Evolutionary conservation across 202 grass and related monocot genomes (phyloP), one percentile per base, ranked within the genome.

Genomic region (Carex arenaria): DNA sequence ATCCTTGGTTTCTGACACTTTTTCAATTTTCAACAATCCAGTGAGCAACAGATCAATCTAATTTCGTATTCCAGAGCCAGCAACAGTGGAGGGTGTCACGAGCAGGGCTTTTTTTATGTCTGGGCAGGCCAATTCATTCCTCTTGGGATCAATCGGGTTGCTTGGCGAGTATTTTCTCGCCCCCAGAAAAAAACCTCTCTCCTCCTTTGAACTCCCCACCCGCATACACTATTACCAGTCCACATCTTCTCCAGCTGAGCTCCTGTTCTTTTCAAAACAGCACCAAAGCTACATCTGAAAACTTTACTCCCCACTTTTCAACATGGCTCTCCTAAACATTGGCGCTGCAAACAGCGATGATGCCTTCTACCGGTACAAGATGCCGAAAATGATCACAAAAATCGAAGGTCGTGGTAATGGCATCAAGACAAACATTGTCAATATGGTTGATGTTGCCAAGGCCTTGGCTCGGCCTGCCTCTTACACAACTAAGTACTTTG

Each of bases 341-440:
- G 91, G 94, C 42, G 94, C 88, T 18, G 89, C 89, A 7, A 97
- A 97, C 87, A 91, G 86, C 38, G 94, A 90, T 23, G 94, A 97
- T 87, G 91, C 94, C 87, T 97, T 97, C 78, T 97, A 97, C 63
- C 87, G 94, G 84, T 97, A 97, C 59, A 97, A 97, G 83, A 97
- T 97, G 94, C 94, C 94, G 6, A 92, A 68, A 36, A 93, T 93
- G 94, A 74, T 93, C 45, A 93, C 94, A 72, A 93, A 90, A 82
- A 93, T 97, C 62, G 94, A 97, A 88, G 87, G 94, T 4, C 86
- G 87, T 59, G 89, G 91, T 15, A 97, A 97, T 86, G 91, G 94
- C 36, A 97, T 94, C 82, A 97, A 97, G 86, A 94, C 94, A 6
- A 97, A 97, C 42, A 32, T 93, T 15, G 91, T 97, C 23, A 97